Evolutionary conservation across 345 rosid species (phyloP), one percentile per base, ranked within the genome.

Genomic region (Iberis pinnata): DNA sequence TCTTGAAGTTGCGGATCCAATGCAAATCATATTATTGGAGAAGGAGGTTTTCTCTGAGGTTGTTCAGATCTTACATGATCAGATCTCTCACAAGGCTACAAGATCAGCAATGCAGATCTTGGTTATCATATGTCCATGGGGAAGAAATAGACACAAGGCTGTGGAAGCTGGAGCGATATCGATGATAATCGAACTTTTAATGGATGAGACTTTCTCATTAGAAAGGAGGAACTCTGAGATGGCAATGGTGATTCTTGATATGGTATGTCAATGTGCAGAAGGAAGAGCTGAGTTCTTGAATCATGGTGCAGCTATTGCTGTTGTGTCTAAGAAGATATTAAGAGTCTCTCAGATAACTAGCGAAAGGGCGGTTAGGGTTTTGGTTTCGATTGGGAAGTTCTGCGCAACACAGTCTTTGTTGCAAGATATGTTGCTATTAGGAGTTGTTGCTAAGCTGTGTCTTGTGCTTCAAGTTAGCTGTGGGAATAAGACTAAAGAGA

Each of bases 291-390:
- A 78, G 67, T 68, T 86, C 26, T 56, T 87, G 47, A 58, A 60
- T 18, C 95, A 90, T 19, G 75, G 77, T 2, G 85, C 85, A 0
- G 87, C 88, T 41, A 31, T 90, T 7, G 95, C 95, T 0, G 75
- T 81, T 2, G 89, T 90, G 24, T 76, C 82, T 2, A 84, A 86
- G 60, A 90, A 74, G 79, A 84, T 90, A 39, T 77, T 90, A 40
- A 76, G 89, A 75, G 82, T 86, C 46, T 84, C 98, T 1, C 71
- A 59, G 14, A 64, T 73, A 48, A 85, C 76, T 7, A 87, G 72
- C 37, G 85, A 82, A 41, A 82, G 76, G 53, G 88, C 81, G 0
- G 84, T 84, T 38, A 64, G 77, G 77, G 70, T 90, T 65, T 58
- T 90, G 69, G 42, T 75, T 16, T 76, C 78, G 1, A 25, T 90